Evolutionary conservation across 75 land plant genomes (phyloP), one percentile per base, ranked within the genome.

Genomic region (Picea glauca): DNA sequence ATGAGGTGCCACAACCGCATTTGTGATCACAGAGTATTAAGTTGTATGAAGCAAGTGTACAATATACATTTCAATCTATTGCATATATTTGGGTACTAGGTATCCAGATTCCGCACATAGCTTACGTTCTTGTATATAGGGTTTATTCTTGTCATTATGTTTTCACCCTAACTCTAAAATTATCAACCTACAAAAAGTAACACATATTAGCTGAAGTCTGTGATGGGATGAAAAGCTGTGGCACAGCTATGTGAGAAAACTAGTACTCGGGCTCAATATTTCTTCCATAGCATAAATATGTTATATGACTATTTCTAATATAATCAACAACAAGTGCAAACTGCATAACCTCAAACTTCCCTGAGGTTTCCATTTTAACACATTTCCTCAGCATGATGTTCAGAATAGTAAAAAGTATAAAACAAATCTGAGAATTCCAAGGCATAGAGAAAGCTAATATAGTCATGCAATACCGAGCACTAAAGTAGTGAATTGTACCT

Each of bases 401-500:
- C 18, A 58, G 66, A 58, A 68, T 40, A 2, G 78, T 18, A 26
- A 18, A 63, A 73, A 26, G 23, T 68, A 61, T 60, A n/a, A 26
- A 13, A 43, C 40, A 75, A 21, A 14, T 58, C 21, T 26, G 31
- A 17, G 17, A 40, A 15, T 17, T 68, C 21, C 15, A 43, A 38
- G n/a, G 3, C 1, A 43, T 5, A 43, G 8, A 70, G 43, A 70
- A 43, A 72, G 54, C 20, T 67, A 78, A 17, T 20, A 1, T 33
- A 30, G 3, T 15, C 17, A 35, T 20, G 79, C 14, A 46, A 62
- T 18, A 59, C 56, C 17, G 8, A 76, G 65, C 11, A 56, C 8
- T 50, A 50, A 50, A 50, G 54, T 8, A 50, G 11, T 50, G 54
- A 50, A 32, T 38, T 58, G 35, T 88, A 92, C 98, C 98, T 91